A percentile compares a stretch with the other conserved stretches of the same genome.
Evolutionary conservation across 2,329 filamentous ascomycete genomes (phyloP).

Genomic region (Sporothrix phasma): DNA sequence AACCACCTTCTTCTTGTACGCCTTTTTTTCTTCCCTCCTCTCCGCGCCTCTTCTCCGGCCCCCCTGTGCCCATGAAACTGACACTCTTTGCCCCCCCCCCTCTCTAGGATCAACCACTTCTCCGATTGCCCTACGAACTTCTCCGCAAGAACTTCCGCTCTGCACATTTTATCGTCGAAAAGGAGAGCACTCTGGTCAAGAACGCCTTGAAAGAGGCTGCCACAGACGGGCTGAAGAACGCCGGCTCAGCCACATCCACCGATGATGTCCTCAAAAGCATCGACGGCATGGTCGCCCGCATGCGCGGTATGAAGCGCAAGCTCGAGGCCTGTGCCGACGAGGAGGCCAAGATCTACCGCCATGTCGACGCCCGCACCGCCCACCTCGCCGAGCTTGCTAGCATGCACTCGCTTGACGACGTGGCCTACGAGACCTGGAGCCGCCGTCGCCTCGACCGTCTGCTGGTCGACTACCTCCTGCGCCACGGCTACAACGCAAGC

Average conservation of each 20-base stretch:
- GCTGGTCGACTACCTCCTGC: slow-evolving; percentile 83
- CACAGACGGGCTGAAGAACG: slow-evolving; percentile 51
- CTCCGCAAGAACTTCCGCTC: slow-evolving; percentile 90
- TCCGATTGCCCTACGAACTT: slow-evolving; percentile 86
- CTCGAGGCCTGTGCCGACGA: slow-evolving; percentile 68
- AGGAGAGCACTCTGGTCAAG: slow-evolving; percentile 54
- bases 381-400: slow-evolving; percentile 74
- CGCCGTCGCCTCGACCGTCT: slow-evolving; percentile 70
- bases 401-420: slow-evolving; percentile 75
- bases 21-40: not conserved
- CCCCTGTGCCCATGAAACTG: not conserved
- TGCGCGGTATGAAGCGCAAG: slow-evolving; percentile 83
- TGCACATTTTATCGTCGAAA: slow-evolving; percentile 66
- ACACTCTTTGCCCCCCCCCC: not conserved
- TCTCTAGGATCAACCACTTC: slow-evolving; percentile 79
- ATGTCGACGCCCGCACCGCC: slow-evolving; percentile 64
- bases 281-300: slow-evolving; percentile 74
- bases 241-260: slow-evolving; percentile 47
- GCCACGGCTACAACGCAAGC: slow-evolving; percentile 70
- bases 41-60: slow-evolving; percentile 1
- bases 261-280: slow-evolving; percentile 69
- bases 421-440: slow-evolving; percentile 89
- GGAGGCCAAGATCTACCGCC: slow-evolving; percentile 64
- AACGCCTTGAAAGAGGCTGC: slow-evolving; percentile 53
- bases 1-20: slow-evolving; percentile 65